phyloP scores from a whole-genome alignment of 2,329 filamentous ascomycete species.

The Sarocladium kiliense region DNA sequence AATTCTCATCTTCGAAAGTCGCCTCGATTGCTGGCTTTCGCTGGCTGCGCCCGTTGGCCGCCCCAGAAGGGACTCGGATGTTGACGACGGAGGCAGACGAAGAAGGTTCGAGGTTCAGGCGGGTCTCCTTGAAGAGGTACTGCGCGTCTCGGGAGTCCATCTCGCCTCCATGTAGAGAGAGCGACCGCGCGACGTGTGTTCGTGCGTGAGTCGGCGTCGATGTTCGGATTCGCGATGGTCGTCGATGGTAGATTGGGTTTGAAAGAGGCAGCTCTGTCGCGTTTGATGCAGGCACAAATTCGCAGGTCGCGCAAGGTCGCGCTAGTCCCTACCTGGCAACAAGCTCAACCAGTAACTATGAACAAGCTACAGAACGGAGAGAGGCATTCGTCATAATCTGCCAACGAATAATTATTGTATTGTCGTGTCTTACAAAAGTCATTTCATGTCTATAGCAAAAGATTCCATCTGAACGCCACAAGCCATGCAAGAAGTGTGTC shows the following conservation, averaged over 20 bases:
- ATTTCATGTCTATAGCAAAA: constrained; percentile 8
- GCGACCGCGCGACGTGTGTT: constrained; percentile 10
- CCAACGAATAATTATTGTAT: no score
- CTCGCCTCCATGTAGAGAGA: constrained; percentile 53
- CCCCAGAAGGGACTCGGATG: constrained; percentile 59
- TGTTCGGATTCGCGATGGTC: constrained; percentile 14
- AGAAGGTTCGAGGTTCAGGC: constrained; percentile 73
- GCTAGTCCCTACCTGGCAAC: constrained; percentile 29
- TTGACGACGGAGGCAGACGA: constrained; percentile 65
- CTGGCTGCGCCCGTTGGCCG: constrained; percentile 37
- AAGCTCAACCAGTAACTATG: constrained; percentile 16
- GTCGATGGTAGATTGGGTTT: constrained; percentile 12
- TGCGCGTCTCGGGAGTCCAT: constrained; percentile 61
- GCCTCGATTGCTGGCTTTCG: constrained; percentile 30
- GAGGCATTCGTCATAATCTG: background rate
- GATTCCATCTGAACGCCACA: constrained; percentile 24
- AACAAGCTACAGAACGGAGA: background rate
- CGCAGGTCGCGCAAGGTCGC: constrained; percentile 11
- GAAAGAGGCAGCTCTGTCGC: constrained; percentile 2
- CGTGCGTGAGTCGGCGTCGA: background rate
- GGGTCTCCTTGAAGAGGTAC: constrained; percentile 80
- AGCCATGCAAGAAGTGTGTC: constrained; percentile 18
- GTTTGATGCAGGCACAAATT: constrained; percentile 15
- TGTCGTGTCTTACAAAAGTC: background rate
- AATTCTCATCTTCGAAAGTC: constrained; percentile 61